phyloP scores from a whole-genome alignment of 139 green algal genomes.

The Deuterostichococcus epilithicus region DNA sequence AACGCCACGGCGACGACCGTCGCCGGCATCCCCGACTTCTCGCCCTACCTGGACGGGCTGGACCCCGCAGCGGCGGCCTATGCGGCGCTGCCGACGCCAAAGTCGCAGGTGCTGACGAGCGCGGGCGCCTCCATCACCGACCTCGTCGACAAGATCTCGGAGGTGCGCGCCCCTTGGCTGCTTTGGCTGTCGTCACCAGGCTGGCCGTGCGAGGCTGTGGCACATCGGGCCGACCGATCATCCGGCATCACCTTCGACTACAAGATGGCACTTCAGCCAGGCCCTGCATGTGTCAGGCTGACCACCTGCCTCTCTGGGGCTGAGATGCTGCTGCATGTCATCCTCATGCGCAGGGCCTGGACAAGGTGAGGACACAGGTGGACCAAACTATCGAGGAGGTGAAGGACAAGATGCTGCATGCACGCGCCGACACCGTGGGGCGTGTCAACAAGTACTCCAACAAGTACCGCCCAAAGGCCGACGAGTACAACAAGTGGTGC shows the following conservation, averaged over 20 bases:
- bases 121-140: neutral
- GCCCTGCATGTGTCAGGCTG: no score
- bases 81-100: neutral
- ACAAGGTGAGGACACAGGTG: neutral
- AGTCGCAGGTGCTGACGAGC: neutral
- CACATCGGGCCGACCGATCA: no score
- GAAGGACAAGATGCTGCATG: neutral
- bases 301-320: no score
- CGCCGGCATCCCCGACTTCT: neutral
- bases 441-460: neutral
- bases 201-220: no score
- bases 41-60: neutral
- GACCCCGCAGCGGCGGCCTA: neutral
- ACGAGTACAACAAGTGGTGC: neutral
- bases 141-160: neutral
- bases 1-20: neutral
- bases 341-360: neutral
- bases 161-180: no score
- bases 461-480: neutral
- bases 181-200: no score
- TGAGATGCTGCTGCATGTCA: no score
- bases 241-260: no score
- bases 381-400: neutral
- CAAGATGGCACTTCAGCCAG: no score
- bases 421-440: neutral